These are phyloP conservation scores for Thalassiosira profunda DNA, from an alignment of 108 stramenopile species.

Conservation along the genomic window DNA sequence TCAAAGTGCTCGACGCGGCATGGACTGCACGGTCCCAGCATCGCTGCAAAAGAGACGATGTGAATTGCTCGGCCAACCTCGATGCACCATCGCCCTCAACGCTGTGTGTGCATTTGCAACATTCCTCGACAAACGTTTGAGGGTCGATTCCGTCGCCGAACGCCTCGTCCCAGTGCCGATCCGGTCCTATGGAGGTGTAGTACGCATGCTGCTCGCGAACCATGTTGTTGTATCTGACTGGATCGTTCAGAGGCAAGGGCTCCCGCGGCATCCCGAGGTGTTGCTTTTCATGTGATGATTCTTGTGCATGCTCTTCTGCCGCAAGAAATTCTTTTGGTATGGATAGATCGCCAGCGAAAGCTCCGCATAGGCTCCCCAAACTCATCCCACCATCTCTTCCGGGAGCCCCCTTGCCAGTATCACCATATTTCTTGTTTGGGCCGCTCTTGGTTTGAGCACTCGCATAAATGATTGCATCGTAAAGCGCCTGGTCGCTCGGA, in stretches of 20 bases:
- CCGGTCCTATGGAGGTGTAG: background rate
- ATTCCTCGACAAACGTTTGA: conserved; percentile 11
- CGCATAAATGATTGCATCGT: no score
- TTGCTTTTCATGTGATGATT: background rate
- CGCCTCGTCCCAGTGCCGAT: conserved; percentile 28
- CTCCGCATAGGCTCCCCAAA: no score
- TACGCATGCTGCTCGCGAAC: background rate
- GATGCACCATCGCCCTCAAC: background rate
- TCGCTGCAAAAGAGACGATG: conserved; percentile 14
- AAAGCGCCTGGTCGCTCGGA: no score
- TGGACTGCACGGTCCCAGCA: conserved; percentile 42
- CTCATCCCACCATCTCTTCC: no score
- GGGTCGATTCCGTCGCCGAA: conserved; percentile 36
- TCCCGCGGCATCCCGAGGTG: background rate
- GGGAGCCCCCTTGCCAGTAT: no score
- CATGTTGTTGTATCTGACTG: conserved; percentile 10
- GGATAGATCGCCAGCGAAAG: no score
- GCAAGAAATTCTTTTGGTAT: background rate
- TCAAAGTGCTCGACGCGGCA: conserved; percentile 24
- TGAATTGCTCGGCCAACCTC: background rate
- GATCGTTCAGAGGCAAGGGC: conserved; percentile 1
- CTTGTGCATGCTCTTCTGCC: background rate
- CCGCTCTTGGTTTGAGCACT: no score
- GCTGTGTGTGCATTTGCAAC: background rate
- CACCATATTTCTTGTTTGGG: no score